phyloP scores from a whole-genome alignment of 179 eudicot species.

The Corrigiola litoralis region DNA sequence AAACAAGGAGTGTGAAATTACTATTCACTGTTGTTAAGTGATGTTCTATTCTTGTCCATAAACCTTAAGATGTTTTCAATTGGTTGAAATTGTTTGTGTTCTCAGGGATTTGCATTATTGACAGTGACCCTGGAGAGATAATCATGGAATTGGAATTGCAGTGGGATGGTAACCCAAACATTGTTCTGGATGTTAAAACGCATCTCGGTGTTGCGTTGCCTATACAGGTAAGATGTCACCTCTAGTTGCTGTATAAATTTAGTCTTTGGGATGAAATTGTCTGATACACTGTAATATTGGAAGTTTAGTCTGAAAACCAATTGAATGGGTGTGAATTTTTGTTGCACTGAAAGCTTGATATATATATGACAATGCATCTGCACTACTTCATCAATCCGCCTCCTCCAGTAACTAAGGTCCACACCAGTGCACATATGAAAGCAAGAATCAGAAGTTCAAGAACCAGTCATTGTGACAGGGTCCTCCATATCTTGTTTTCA shows the following conservation, averaged over 20 bases:
- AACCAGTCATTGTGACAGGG: not conserved
- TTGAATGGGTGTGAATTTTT: not conserved
- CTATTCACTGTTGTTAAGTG: too few relatives aligned
- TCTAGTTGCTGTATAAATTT: not conserved
- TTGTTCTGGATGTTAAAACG: constrained; percentile 64
- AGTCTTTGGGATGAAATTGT: not conserved
- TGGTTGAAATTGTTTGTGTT: not conserved
- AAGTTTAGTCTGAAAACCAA: not conserved
- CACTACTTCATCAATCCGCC: too few relatives aligned
- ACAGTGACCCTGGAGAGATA: constrained; percentile 52
- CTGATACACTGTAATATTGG: not conserved
- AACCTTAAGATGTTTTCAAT: too few relatives aligned
- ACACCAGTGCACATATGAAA: not conserved
- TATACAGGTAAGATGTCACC: constrained; percentile 47
- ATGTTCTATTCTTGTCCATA: too few relatives aligned
- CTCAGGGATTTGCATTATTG: constrained; percentile 64
- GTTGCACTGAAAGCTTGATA: not conserved
- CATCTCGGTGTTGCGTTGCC: constrained; percentile 72
- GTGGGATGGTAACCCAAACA: constrained; percentile 92
- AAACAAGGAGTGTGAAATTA: too few relatives aligned
- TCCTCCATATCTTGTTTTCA: not conserved
- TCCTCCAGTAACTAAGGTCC: not conserved
- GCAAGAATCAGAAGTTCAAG: not conserved
- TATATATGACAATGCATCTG: not conserved
- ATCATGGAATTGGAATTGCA: constrained; percentile 82